These are phyloP conservation scores for Fusarium incarnatum DNA, from an alignment of 2,329 filamentous ascomycete species.

Conservation along the genomic window DNA sequence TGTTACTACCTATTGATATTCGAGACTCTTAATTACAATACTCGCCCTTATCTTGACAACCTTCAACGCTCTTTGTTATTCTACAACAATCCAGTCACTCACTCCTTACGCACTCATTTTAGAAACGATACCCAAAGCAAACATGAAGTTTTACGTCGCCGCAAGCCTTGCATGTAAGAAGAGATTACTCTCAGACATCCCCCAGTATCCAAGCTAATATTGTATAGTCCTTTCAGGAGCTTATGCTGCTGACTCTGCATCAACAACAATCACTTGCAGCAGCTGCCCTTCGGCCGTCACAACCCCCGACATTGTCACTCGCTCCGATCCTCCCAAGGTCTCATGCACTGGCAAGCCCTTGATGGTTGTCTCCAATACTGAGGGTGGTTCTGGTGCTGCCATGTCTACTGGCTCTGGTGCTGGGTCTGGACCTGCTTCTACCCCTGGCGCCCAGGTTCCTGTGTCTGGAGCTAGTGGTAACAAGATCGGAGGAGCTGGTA, in stretches of 20 bases:
- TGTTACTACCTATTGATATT: neutral
- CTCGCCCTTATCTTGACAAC: neutral
- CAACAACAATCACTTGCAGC: slow-evolving; percentile 31
- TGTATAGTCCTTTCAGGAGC: slow-evolving; percentile 24
- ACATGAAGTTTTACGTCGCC: slow-evolving; percentile 32
- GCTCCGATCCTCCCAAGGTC: slow-evolving; percentile 20
- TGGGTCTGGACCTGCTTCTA: slow-evolving; percentile 8
- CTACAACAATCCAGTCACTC: neutral
- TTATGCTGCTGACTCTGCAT: slow-evolving; percentile 27
- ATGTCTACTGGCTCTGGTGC: slow-evolving; percentile 19
- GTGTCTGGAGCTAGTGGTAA: slow-evolving; percentile 23
- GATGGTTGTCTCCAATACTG: slow-evolving; percentile 11
- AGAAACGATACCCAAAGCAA: slow-evolving; percentile 2
- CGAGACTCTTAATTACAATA: neutral
- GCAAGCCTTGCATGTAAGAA: slow-evolving; percentile 25
- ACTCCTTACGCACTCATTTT: slow-evolving; percentile 20
- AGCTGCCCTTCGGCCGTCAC: slow-evolving; percentile 20
- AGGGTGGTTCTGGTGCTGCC: slow-evolving; percentile 13
- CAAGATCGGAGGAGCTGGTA: slow-evolving; percentile 9
- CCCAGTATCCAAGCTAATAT: neutral
- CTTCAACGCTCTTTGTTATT: neutral
- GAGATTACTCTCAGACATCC: neutral
- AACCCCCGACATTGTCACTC: slow-evolving; percentile 28
- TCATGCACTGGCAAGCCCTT: slow-evolving; percentile 30
- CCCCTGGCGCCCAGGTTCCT: slow-evolving; percentile 15